Evolutionary conservation across 2,329 filamentous ascomycete genomes (phyloP).

Genomic region (Geosmithia putterillii): DNA sequence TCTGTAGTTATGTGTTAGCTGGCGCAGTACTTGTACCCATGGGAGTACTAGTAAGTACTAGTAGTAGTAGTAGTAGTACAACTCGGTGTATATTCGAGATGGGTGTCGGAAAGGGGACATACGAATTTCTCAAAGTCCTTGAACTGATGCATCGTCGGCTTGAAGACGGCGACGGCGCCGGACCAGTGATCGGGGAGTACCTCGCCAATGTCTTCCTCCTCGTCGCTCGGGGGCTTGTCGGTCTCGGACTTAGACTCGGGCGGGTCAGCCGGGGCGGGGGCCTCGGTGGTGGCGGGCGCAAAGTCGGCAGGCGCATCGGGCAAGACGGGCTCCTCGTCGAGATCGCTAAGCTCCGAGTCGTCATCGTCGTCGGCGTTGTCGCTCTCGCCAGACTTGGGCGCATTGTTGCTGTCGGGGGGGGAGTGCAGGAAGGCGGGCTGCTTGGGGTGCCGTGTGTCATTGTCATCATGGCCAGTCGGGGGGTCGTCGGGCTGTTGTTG

Average conservation of each 20-base stretch:
- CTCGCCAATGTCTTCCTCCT: constrained; percentile 58
- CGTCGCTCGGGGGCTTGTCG: neutral
- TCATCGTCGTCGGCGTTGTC: constrained; percentile 44
- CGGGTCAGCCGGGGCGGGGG: neutral
- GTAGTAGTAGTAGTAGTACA: neutral
- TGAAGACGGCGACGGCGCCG: constrained; percentile 86
- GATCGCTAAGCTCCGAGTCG: constrained; percentile 55
- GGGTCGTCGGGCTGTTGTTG: constrained; percentile 1
- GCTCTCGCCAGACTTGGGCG: constrained; percentile 39
- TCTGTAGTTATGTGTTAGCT: constrained; percentile 24
- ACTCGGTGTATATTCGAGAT: neutral
- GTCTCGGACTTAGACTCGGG: constrained; percentile 13
- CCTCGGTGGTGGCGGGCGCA: constrained; percentile 1
- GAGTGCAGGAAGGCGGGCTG: constrained; percentile 41
- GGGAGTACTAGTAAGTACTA: neutral
- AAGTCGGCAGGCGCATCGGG: constrained; percentile 4
- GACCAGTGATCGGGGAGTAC: constrained; percentile 82
- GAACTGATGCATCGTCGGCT: constrained; percentile 90
- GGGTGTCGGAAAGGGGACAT: constrained; percentile 16
- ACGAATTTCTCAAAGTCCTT: constrained; percentile 87
- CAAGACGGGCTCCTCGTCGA: constrained; percentile 36
- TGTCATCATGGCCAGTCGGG: constrained; percentile 11
- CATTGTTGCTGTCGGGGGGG: constrained; percentile 51
- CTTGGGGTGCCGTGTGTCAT: constrained; percentile 18
- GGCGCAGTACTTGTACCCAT: neutral